Evolutionary conservation across 2,329 filamentous ascomycete genomes (phyloP), one percentile per base, ranked within the genome.

Genomic region (Fusarium fracticaudum): DNA sequence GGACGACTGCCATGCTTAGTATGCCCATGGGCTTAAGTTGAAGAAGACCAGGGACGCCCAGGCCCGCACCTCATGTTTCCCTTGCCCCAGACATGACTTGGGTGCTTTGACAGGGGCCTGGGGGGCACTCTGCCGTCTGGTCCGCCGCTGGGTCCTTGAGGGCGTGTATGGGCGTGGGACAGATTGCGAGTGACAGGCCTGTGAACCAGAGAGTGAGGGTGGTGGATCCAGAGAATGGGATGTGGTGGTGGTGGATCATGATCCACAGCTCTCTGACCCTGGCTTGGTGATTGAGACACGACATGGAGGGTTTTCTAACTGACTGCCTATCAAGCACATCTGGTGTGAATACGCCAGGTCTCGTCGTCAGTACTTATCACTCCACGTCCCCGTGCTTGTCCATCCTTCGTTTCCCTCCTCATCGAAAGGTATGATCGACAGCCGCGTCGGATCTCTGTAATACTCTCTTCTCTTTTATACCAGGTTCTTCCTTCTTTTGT

Each of bases 401-500:
- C 74, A 75, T 79, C 82, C 79, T 77, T 72, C 79, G 68, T 82
- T 80, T 67, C 69, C 50, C 72, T 75, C 76, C 65, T 77, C 76
- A 79, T 82, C 78, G 80, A 73, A 81, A 83, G 76, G 68, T 82
- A 85, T 83, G 85, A 87, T 87, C 84, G 84, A 83, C 85, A 86
- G 79, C 84, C 81, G 82, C 76, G 84, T 85, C 80, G 81, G 83
- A 83, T 83, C 81, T 81, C 81, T 82, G 81, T 86, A 82, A 84
- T 85, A 80, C 81, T 84, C 72, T 83, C 67, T 83, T 84, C 81
- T 82, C 82, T 83, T 84, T 83, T 81, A 84, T 85, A 83, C 82
- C 82, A 83, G 84, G 83, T 85, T 86, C 85, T 85, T 86, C 81
- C 83, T 85, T 86, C 82, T 84, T 86, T 85, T 82, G 79, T 83